Percentiles rank a stretch among this genome's conserved stretches.
phyloP scores from a whole-genome alignment of 2,329 filamentous ascomycete species.

The Coniochaeta prunicola region DNA sequence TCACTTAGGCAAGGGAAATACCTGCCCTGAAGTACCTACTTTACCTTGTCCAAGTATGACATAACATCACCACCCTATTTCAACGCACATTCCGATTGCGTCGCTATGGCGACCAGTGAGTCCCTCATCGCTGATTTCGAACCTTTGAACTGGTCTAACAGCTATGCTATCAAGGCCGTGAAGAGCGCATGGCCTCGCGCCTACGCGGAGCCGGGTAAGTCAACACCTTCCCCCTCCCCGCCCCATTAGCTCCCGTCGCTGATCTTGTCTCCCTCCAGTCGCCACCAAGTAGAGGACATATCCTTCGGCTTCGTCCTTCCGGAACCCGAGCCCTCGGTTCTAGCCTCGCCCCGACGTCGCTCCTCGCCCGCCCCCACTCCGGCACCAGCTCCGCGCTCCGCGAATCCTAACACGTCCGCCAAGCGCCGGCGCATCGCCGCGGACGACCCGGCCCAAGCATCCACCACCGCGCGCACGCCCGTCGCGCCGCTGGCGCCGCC shows the following conservation, averaged over 20 bases:
- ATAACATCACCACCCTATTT: neutral
- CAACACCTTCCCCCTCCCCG: neutral
- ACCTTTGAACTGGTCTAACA: neutral
- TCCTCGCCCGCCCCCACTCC: conserved; percentile 10
- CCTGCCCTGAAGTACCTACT: too few relatives aligned
- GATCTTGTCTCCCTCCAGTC: conserved; percentile 24
- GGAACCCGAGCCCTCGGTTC: conserved; percentile 10
- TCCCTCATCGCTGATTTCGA: neutral
- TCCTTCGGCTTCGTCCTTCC: conserved; percentile 48
- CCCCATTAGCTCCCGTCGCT: neutral
- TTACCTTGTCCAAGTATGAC: neutral
- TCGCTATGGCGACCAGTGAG: neutral
- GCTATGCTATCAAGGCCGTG: neutral
- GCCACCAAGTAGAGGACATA: conserved; percentile 51
- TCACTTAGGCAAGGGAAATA: neutral
- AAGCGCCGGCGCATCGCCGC: conserved; percentile 32
- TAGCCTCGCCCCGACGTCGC: conserved; percentile 9
- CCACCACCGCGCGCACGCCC: neutral
- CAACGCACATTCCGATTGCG: neutral
- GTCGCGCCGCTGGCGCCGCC: conserved; percentile 5
- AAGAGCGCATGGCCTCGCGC: conserved; percentile 2
- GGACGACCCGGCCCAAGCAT: conserved; percentile 9
- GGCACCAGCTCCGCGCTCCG: conserved; percentile 19
- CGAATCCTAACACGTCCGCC: conserved; percentile 39
- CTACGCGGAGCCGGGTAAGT: conserved; percentile 1